These are phyloP conservation scores for Jimgerdemannia flammicorona DNA, from an alignment of 192 early-diverging fungal species.

Conservation along the genomic window DNA sequence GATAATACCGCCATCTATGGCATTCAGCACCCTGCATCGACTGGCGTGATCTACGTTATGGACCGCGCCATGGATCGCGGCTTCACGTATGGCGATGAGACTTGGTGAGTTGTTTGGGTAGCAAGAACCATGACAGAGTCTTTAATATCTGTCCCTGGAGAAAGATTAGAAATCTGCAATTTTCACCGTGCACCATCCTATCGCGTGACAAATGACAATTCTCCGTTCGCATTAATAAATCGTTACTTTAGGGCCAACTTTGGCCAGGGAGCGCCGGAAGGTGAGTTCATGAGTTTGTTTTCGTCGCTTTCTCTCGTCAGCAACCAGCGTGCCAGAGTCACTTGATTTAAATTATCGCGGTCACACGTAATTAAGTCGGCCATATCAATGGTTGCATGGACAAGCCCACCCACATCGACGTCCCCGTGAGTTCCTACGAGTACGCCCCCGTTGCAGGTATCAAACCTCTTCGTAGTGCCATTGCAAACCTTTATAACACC, in stretches of 20 bases:
- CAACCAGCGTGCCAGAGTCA: too few relatives aligned
- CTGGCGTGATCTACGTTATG: slow-evolving; percentile 55
- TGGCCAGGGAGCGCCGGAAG: slow-evolving; percentile 51
- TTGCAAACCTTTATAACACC: slow-evolving; percentile 49
- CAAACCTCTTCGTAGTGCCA: slow-evolving; percentile 33
- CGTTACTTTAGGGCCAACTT: slow-evolving; percentile 21
- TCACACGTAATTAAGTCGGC: slow-evolving; percentile 23
- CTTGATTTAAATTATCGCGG: not conserved
- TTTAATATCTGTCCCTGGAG: too few relatives aligned
- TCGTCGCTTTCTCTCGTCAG: too few relatives aligned
- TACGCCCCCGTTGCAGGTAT: slow-evolving; percentile 47
- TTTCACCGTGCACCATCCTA: too few relatives aligned
- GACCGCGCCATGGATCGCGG: slow-evolving; percentile 43
- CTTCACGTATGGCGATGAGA: slow-evolving; percentile 28
- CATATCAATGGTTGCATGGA: slow-evolving; percentile 36
- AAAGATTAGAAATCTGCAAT: too few relatives aligned
- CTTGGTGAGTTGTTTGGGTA: slow-evolving; percentile 22
- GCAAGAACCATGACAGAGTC: too few relatives aligned
- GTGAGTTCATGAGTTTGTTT: slow-evolving; percentile 2
- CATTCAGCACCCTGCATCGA: slow-evolving; percentile 41
- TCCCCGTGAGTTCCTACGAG: slow-evolving; percentile 17
- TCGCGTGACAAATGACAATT: too few relatives aligned
- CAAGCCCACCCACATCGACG: slow-evolving; percentile 18
- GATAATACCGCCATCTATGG: slow-evolving; percentile 14
- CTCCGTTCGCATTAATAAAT: too few relatives aligned